phyloP scores from a whole-genome alignment of 441 rosid species.

The Populus trichocarpa region DNA sequence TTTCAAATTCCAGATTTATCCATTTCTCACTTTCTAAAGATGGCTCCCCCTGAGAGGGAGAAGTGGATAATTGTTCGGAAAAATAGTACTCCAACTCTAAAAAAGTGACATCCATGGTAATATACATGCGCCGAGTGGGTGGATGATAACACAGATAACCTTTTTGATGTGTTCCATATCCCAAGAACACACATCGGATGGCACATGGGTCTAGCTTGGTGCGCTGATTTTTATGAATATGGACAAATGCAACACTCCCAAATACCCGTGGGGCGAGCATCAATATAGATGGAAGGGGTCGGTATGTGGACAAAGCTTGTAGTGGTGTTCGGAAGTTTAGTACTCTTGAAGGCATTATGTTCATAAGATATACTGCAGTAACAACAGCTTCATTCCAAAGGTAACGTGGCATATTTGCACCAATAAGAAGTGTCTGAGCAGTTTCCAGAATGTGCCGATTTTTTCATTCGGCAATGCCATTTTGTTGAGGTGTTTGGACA shows the following conservation, averaged over 20 bases:
- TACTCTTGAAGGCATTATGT: too few relatives aligned
- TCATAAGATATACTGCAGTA: too few relatives aligned
- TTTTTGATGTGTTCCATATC: background rate
- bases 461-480: background rate
- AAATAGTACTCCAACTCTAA: background rate
- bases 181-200: background rate
- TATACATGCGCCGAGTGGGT: background rate
- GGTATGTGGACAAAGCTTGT: too few relatives aligned
- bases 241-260: background rate
- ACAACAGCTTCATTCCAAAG: too few relatives aligned
- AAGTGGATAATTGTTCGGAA: background rate
- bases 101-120: conserved; percentile 7
- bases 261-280: background rate
- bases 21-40: background rate
- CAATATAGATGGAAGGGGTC: too few relatives aligned
- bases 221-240: background rate
- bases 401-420: too few relatives aligned
- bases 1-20: background rate
- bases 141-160: conserved; percentile 1
- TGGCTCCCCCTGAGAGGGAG: background rate
- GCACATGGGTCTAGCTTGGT: background rate
- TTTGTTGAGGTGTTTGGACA: background rate
- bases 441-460: too few relatives aligned
- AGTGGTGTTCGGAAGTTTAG: too few relatives aligned
- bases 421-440: too few relatives aligned